Evolutionary conservation across 768 basidiomycete species (phyloP), one percentile per base, ranked within the genome.

Genomic region (Pholiota microspora): DNA sequence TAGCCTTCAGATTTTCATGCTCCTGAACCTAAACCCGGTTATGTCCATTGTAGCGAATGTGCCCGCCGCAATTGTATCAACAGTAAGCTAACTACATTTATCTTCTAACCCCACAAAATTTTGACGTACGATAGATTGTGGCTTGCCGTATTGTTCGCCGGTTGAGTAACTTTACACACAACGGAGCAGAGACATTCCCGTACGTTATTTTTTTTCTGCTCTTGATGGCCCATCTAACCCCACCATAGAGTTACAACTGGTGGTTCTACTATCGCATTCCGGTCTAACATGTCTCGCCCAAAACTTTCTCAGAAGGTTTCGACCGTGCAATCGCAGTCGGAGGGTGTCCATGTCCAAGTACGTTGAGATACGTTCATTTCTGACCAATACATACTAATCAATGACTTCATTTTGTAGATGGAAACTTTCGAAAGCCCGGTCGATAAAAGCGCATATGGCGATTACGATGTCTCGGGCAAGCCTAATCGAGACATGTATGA

Each of bases 1-100:
- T 47, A 21, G 50, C 40, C 44, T 40, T 31, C 40, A 77, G 76
- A 65, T 72, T 31, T 86, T 86, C 68, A 86, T 87, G 84, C 67
- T 88, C 36, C 68, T 88, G 13, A 76, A 88, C 67, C 71, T 87
- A 49, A 88, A 87, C 59, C 74, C 82, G n/a, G 79, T 87, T 52
- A 85, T 87, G 84, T 84, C 83, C 28, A 82, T 89, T 66, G 84
- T 88, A 50, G 82, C 80, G 44, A 88, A 88, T 59, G 85, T 88
- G 38, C 86, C 86, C 2, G 85, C 86, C 29, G 85, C 85, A 15
- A 80, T 88, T 55, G 78, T 81, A 3, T 84, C 83, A 18, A 85
- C 83, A 5, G 86, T 86, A 50, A 59, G 81, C 65, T 8, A n/a
- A n/a, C n/a, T n/a, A n/a, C n/a, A n/a, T n/a, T n/a, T n/a, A n/a